Conservation (phyloP, 164 flowering plant species). For the Santalum album region DNA sequence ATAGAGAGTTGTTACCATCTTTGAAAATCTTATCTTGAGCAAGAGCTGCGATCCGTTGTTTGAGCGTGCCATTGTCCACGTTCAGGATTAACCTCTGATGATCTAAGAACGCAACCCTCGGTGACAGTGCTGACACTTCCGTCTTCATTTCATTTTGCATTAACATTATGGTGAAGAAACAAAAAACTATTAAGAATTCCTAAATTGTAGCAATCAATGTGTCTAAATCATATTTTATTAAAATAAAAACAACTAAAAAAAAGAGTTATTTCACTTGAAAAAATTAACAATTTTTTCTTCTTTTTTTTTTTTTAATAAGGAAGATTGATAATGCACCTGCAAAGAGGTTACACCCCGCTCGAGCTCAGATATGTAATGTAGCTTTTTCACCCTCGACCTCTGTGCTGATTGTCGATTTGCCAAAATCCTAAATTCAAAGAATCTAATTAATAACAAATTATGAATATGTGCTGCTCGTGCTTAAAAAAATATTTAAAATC, state of each 20-base stretch:
- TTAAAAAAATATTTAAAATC: too few species aligned
- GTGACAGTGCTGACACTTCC: constrained; percentile 69
- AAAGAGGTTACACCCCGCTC: constrained; percentile 68
- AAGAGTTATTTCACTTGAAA: too few species aligned
- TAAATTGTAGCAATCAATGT: too few species aligned
- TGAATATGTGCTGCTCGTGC: too few species aligned
- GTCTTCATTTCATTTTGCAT: constrained; percentile 20
- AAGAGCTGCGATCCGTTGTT: constrained; percentile 75
- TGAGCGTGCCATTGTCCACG: constrained; percentile 68
- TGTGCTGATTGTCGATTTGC: constrained; percentile 91
- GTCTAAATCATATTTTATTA: background rate
- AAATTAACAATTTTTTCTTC: background rate
- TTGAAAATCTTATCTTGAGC: constrained; percentile 81
- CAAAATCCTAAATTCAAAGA: constrained; percentile 76
- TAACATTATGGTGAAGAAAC: background rate
- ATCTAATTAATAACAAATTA: too few species aligned
- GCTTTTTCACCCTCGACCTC: constrained; percentile 76
- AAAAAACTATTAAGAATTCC: too few species aligned
- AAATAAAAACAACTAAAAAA: background rate
- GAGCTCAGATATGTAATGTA: constrained; percentile 80
- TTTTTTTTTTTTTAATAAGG: too few species aligned
- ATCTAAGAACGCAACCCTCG: constrained; percentile 68
- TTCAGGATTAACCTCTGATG: constrained; percentile 72
- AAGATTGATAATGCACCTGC: constrained; percentile 44
- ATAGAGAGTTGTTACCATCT: too few species aligned